phyloP scores from a whole-genome alignment of 345 rosid genomes.

The Mallotus nudiflorus region DNA sequence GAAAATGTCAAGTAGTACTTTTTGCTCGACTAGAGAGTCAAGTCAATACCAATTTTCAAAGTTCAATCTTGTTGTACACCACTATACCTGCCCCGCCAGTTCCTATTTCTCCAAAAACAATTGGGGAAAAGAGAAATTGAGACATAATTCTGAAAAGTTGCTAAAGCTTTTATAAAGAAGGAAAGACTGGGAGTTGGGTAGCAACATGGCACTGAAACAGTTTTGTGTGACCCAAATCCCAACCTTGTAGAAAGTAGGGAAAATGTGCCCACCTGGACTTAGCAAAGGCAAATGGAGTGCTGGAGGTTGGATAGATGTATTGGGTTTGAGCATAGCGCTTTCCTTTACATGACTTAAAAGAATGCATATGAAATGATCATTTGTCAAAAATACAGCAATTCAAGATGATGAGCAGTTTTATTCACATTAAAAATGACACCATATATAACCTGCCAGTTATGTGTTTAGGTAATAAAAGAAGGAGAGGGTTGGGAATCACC shows the following conservation, averaged over 20 bases:
- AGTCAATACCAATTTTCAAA: neutral
- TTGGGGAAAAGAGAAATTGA: neutral
- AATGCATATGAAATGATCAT: neutral
- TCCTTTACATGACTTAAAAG: neutral
- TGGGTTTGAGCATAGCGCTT: neutral
- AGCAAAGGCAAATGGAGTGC: neutral
- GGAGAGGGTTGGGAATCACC: slow-evolving; percentile 98
- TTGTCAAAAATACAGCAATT: neutral
- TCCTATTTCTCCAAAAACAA: neutral
- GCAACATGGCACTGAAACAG: neutral
- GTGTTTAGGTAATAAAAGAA: slow-evolving; percentile 64
- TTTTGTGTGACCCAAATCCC: neutral
- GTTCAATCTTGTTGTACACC: neutral
- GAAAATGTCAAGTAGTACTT: neutral
- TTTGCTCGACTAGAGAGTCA: neutral
- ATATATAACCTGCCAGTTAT: neutral
- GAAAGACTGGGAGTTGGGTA: neutral
- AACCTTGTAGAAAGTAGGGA: neutral
- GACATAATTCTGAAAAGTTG: neutral
- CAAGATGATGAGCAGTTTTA: neutral
- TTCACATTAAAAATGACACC: neutral
- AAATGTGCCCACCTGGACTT: neutral
- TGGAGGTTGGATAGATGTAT: neutral
- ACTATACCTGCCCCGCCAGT: neutral
- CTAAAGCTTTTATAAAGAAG: neutral